Percentiles rank a stretch among this genome's conserved stretches.
These are phyloP conservation scores for Lunasporangiospora selenospora DNA, from an alignment of 192 early-diverging fungal species.

Conservation along the genomic window DNA sequence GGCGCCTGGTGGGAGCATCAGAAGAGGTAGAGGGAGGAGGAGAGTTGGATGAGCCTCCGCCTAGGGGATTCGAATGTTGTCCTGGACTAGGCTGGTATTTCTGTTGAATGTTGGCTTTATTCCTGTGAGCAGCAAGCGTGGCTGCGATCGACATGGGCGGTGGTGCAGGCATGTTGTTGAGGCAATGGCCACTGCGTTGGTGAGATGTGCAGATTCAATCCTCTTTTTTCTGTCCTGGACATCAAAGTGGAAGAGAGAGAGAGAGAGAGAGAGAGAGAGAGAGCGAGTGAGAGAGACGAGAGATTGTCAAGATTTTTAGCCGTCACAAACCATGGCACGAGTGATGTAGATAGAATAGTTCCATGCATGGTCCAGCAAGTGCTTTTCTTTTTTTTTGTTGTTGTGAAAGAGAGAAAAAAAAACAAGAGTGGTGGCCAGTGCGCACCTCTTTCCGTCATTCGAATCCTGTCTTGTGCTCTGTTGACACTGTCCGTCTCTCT, in stretches of 20 bases:
- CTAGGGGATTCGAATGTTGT: too few species aligned
- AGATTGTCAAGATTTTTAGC: not conserved
- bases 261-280: not conserved
- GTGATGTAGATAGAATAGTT: not conserved
- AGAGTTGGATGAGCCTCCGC: too few species aligned
- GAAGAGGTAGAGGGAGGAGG: too few species aligned
- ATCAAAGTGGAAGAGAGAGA: not conserved
- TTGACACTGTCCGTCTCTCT: too few species aligned
- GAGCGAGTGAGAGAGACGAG: not conserved
- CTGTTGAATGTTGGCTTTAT: conserved; percentile 3
- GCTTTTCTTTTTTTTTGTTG: not conserved
- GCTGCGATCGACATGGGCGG: conserved; percentile 36
- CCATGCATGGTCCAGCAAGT: conserved; percentile 4
- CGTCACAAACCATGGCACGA: not conserved
- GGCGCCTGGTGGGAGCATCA: too few species aligned
- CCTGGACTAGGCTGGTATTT: conserved; percentile 19
- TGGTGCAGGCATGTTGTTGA: conserved; percentile 6
- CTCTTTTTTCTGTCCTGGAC: too few species aligned
- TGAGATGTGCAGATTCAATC: not conserved
- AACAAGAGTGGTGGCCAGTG: too few species aligned
- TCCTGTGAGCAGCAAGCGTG: conserved; percentile 35
- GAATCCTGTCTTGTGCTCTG: too few species aligned
- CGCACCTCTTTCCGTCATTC: too few species aligned
- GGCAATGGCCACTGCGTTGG: too few species aligned
- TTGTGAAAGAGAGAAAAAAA: too few species aligned